Conservation (phyloP, 148 eudicot species). For the Selenicereus undatus region DNA sequence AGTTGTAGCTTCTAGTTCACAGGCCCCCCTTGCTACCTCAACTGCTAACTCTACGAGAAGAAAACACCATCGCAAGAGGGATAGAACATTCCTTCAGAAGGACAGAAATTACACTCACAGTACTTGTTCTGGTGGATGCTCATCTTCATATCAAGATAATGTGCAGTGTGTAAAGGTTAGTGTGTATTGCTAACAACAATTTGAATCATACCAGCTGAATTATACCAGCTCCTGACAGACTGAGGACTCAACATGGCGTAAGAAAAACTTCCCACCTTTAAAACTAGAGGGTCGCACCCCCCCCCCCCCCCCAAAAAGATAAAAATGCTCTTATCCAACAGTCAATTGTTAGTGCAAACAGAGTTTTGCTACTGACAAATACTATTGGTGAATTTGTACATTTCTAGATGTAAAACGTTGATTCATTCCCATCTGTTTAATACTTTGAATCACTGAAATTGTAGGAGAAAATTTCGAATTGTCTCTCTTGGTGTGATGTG, state of each 20-base stretch:
- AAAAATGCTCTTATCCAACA: background rate
- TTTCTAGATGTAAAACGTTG: background rate
- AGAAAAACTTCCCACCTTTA: background rate
- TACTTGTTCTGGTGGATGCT: conserved; percentile 9
- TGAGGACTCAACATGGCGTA: background rate
- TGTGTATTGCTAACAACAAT: background rate
- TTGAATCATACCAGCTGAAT: background rate
- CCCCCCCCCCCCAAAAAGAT: background rate
- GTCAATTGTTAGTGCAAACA: background rate
- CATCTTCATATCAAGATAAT: conserved; percentile 18
- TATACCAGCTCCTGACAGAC: background rate
- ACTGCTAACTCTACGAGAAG: conserved; percentile 19
- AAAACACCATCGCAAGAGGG: conserved; percentile 30
- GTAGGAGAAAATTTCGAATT: conserved; percentile 31
- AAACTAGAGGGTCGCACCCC: background rate
- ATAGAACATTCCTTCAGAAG: conserved; percentile 16
- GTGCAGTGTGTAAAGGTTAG: conserved; percentile 27
- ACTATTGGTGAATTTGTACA: background rate
- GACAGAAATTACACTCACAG: conserved; percentile 19
- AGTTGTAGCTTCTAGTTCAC: conserved; percentile 31
- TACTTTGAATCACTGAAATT: conserved; percentile 8
- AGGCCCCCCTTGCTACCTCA: conserved; percentile 12
- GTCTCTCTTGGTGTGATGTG: conserved; percentile 31
- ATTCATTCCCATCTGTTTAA: background rate
- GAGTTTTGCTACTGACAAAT: background rate